A percentile compares a stretch with the other conserved stretches of the same genome.
Evolutionary conservation across 805 yeast genomes (phyloP).

Genomic region (Wickerhamomyces hampshirensis): DNA sequence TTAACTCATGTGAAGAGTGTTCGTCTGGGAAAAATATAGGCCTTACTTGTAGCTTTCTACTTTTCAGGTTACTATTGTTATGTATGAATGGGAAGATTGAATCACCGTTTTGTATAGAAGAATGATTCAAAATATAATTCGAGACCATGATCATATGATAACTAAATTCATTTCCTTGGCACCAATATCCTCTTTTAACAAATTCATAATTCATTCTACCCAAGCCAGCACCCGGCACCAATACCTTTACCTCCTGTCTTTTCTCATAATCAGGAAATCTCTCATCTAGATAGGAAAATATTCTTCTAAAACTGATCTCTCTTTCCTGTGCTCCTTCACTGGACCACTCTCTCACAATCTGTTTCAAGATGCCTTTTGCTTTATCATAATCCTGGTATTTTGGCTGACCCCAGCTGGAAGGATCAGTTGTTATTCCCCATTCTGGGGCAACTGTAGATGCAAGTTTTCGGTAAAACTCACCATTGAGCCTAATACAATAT

Average conservation of each 20-base stretch:
- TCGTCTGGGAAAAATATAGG: constrained; percentile 51
- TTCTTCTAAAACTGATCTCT: constrained; percentile 30
- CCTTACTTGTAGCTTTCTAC: constrained; percentile 43
- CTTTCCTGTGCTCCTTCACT: constrained; percentile 47
- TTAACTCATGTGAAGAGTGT: constrained; percentile 36
- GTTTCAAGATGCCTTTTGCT: constrained; percentile 51
- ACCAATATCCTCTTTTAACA: constrained; percentile 48
- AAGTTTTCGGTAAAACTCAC: constrained; percentile 36
- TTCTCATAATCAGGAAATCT: constrained; percentile 33
- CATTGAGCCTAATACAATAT: constrained; percentile 41
- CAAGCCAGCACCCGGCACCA: constrained; percentile 63
- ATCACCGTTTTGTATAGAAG: constrained; percentile 34
- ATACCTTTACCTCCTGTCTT: constrained; percentile 37
- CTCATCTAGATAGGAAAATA: constrained; percentile 28
- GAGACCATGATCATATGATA: constrained; percentile 60
- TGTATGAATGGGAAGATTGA: constrained; percentile 53
- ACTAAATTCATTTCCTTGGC: constrained; percentile 66
- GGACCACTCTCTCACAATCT: constrained; percentile 60
- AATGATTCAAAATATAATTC: constrained; percentile 46
- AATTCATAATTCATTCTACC: constrained; percentile 56
- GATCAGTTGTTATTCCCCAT: constrained; percentile 44
- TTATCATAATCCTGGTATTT: constrained; percentile 46
- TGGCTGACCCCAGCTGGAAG: constrained; percentile 38
- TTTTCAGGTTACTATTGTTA: constrained; percentile 40
- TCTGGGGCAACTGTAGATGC: constrained; percentile 39